phyloP scores from a whole-genome alignment of 345 rosid species.

The Laguncularia racemosa region DNA sequence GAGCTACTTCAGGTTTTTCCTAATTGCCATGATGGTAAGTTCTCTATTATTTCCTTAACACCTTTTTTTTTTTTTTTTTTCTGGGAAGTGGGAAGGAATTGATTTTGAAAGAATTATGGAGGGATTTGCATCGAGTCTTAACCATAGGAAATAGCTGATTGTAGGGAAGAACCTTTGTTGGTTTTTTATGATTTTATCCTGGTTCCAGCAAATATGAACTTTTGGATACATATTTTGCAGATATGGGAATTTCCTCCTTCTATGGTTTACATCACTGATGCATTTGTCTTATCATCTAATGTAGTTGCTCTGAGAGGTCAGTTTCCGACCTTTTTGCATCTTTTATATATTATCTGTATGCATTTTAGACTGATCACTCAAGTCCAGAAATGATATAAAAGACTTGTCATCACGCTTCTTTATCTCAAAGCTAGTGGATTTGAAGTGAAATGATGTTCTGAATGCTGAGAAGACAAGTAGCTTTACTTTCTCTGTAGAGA shows the following conservation, averaged over 20 bases:
- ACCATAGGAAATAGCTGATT: neutral
- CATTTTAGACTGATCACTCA: too few relatives aligned
- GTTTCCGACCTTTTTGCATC: slow-evolving; percentile 3
- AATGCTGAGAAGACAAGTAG: too few relatives aligned
- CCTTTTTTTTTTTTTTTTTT: slow-evolving; percentile 1
- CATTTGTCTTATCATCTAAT: slow-evolving; percentile 70
- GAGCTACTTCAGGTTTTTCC: slow-evolving; percentile 69
- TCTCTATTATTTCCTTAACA: too few relatives aligned
- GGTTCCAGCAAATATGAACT: neutral
- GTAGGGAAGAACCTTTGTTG: neutral
- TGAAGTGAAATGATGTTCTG: too few relatives aligned
- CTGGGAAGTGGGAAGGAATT: too few relatives aligned
- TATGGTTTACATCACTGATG: slow-evolving; percentile 58
- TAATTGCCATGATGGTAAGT: slow-evolving; percentile 60
- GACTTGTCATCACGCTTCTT: too few relatives aligned
- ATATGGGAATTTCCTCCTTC: slow-evolving; percentile 82
- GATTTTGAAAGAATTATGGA: too few relatives aligned
- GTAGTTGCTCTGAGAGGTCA: slow-evolving; percentile 69
- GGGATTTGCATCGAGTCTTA: too few relatives aligned
- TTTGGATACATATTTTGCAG: slow-evolving; percentile 24
- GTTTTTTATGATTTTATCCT: neutral
- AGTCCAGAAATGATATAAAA: too few relatives aligned
- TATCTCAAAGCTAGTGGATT: too few relatives aligned
- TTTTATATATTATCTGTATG: too few relatives aligned
- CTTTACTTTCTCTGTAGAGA: too few relatives aligned